These are phyloP conservation scores for Magnusiomyces sp. DNA, from an alignment of 1,139 yeast species.

Conservation along the genomic window DNA sequence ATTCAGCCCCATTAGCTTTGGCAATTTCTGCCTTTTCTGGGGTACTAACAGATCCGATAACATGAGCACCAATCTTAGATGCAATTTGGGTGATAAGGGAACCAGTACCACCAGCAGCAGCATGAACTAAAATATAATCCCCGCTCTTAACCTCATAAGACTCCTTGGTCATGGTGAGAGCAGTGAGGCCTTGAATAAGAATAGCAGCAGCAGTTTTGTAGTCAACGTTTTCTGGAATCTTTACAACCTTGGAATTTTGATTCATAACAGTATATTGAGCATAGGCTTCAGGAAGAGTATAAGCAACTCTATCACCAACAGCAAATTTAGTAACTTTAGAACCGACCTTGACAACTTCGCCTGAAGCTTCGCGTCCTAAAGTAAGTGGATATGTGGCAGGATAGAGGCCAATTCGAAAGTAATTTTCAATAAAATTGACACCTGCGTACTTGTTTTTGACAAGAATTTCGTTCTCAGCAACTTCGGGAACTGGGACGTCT, in stretches of 20 bases:
- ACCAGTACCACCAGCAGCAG: slow-evolving; percentile 96
- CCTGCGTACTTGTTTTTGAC: slow-evolving; percentile 71
- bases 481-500: slow-evolving; percentile 49
- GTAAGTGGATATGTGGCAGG: slow-evolving; percentile 50
- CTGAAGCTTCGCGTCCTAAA: slow-evolving; percentile 82
- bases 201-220: slow-evolving; percentile 53
- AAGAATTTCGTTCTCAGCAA: slow-evolving; percentile 48
- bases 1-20: slow-evolving; percentile 66
- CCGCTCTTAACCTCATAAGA: slow-evolving; percentile 58
- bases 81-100: slow-evolving; percentile 57
- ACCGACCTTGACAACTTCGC: slow-evolving; percentile 65
- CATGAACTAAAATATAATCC: slow-evolving; percentile 70
- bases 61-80: slow-evolving; percentile 57
- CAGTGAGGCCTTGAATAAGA: slow-evolving; percentile 70
- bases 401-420: slow-evolving; percentile 72
- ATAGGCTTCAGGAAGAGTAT: slow-evolving; percentile 44
- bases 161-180: slow-evolving; percentile 58
- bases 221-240: slow-evolving; percentile 41
- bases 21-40: slow-evolving; percentile 46
- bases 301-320: slow-evolving; percentile 70
- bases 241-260: slow-evolving; percentile 31
- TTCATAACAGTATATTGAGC: slow-evolving; percentile 58
- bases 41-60: slow-evolving; percentile 77
- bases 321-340: slow-evolving; percentile 43
- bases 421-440: slow-evolving; percentile 72